phyloP scores from a whole-genome alignment of 257 asterid genomes.

The Mentha longifolia region DNA sequence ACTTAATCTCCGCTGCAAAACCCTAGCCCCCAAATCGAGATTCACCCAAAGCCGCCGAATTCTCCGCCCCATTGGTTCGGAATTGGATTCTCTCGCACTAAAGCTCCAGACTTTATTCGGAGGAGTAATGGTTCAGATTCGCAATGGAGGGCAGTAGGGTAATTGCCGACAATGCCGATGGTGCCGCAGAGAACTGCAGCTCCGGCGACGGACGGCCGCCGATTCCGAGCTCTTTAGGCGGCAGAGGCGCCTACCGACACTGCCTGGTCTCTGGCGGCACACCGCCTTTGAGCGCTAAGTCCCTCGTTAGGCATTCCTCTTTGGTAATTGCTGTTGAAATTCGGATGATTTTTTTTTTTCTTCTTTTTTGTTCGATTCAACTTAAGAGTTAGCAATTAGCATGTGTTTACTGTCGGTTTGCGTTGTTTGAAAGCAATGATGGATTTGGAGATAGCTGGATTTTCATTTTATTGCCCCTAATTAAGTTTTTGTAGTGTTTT shows the following conservation, averaged over 20 bases:
- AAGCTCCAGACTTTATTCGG: constrained; percentile 25
- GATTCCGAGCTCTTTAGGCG: constrained; percentile 53
- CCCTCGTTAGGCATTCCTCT: constrained; percentile 70
- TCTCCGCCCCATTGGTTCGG: constrained; percentile 15
- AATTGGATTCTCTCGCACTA: constrained; percentile 14
- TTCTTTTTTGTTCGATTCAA: not conserved
- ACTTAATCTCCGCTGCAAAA: constrained; percentile 31
- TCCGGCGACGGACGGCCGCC: constrained; percentile 81
- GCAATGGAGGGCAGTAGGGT: constrained; percentile 83
- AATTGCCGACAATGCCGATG: constrained; percentile 48
- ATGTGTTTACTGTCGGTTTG: not conserved
- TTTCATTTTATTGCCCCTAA: not conserved
- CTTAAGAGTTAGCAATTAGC: not conserved
- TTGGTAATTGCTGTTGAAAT: constrained; percentile 48
- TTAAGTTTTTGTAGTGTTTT: not conserved
- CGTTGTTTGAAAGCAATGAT: constrained; percentile 16
- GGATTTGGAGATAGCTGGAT: not conserved
- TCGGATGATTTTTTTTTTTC: not conserved
- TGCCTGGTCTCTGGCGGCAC: constrained; percentile 44
- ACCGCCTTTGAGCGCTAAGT: constrained; percentile 47
- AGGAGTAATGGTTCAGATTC: constrained; percentile 67
- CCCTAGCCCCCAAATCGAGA: constrained; percentile 54
- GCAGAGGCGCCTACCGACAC: constrained; percentile 50
- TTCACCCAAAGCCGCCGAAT: constrained; percentile 20
- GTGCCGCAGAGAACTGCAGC: constrained; percentile 46